phyloP scores from a whole-genome alignment of 805 yeast species.

The Metschnikowia lunata region DNA sequence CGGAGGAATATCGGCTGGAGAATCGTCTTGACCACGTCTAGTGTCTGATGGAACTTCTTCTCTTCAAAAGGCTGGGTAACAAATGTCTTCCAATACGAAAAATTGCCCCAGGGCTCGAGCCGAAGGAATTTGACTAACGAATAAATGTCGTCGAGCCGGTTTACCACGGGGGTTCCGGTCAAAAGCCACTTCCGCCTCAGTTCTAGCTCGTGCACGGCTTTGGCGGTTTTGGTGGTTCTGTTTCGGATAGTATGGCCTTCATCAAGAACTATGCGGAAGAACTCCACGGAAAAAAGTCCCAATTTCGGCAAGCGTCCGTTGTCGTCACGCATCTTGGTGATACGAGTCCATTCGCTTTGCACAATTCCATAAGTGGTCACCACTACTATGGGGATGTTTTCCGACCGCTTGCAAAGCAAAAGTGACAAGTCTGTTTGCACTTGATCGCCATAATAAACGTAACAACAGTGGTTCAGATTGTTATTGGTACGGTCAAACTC shows the following conservation, averaged over 20 bases:
- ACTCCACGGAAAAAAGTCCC: conserved; percentile 70
- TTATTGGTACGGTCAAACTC: conserved; percentile 63
- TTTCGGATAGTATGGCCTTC: conserved; percentile 91
- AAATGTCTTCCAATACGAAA: conserved; percentile 82
- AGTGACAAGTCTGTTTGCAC: conserved; percentile 46
- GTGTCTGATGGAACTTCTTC: conserved; percentile 63
- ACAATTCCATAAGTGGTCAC: conserved; percentile 87
- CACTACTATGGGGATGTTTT: conserved; percentile 60
- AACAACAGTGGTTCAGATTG: conserved; percentile 41
- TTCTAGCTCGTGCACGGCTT: conserved; percentile 63
- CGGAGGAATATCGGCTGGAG: conserved; percentile 78
- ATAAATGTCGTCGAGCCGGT: conserved; percentile 80
- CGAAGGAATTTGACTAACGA: conserved; percentile 69
- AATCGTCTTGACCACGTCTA: conserved; percentile 80
- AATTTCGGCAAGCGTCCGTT: conserved; percentile 27
- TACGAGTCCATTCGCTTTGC: conserved; percentile 64
- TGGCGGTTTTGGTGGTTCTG: conserved; percentile 71
- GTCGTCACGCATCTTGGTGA: conserved; percentile 28
- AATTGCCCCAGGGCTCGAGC: conserved; percentile 87
- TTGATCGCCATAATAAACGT: conserved; percentile 73
- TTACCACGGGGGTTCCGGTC: conserved; percentile 92
- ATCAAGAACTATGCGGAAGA: conserved; percentile 74
- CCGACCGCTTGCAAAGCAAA: conserved; percentile 35
- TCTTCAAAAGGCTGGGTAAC: conserved; percentile 80
- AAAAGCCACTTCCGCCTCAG: conserved; percentile 75